phyloP scores from a whole-genome alignment of 768 basidiomycete genomes.

The Cystobasidium tubakii region DNA sequence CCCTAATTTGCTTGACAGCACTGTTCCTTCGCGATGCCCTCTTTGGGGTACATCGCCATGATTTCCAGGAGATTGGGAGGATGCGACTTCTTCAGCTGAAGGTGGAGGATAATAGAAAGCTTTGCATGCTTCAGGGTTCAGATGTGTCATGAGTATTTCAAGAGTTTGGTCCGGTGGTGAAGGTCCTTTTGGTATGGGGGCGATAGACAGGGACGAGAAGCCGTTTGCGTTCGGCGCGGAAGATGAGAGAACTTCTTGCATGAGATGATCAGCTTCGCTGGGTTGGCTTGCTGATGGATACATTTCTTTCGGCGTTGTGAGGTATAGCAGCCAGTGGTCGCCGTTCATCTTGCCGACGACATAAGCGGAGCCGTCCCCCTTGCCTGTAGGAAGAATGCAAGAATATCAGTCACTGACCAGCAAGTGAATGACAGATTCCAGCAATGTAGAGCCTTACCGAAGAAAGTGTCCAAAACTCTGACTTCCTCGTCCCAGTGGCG shows the following conservation, averaged over 20 bases:
- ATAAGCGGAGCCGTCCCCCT: slow-evolving; percentile 70
- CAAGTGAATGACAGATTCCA: background rate
- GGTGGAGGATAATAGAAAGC: slow-evolving; percentile 63
- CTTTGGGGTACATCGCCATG: slow-evolving; percentile 42
- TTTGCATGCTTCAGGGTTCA: slow-evolving; percentile 66
- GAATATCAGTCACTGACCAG: background rate
- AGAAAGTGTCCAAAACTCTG: slow-evolving; percentile 80
- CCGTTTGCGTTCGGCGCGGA: slow-evolving; percentile 35
- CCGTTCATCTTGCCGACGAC: slow-evolving; percentile 96
- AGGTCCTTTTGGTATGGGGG: slow-evolving; percentile 38
- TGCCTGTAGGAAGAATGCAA: background rate
- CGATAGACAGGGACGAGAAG: slow-evolving; percentile 43
- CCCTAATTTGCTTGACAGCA: slow-evolving; percentile 65
- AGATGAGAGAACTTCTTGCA: slow-evolving; percentile 37
- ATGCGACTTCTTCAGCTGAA: background rate
- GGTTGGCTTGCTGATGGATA: slow-evolving; percentile 38
- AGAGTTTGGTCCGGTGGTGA: slow-evolving; percentile 75
- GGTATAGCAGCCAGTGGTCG: slow-evolving; percentile 95
- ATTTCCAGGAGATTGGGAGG: slow-evolving; percentile 44
- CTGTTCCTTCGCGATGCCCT: slow-evolving; percentile 43
- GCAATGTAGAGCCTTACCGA: slow-evolving; percentile 52
- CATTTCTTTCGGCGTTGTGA: slow-evolving; percentile 61
- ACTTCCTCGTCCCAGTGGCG: slow-evolving; percentile 90
- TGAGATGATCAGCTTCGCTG: slow-evolving; percentile 38
- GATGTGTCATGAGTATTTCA: slow-evolving; percentile 94